These are phyloP conservation scores for Rhizomucor miehei DNA, from an alignment of 371 early-diverging fungal species.

Conservation along the genomic window DNA sequence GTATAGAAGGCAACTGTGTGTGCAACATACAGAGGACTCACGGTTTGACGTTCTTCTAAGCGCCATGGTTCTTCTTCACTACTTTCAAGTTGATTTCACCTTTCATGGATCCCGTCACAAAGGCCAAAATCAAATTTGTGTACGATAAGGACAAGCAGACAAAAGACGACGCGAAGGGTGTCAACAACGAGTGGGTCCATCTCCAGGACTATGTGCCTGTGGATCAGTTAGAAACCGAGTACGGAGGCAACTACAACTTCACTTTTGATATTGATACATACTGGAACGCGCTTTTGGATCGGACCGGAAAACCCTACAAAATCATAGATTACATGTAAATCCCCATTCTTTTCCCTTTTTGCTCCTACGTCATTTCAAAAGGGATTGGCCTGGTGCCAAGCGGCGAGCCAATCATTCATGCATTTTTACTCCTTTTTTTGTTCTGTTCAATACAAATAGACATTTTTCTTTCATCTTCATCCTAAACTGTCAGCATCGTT, in stretches of 20 bases:
- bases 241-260: conserved; percentile 60
- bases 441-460: no score
- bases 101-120: conserved; percentile 91
- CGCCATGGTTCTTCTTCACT: conserved; percentile 86
- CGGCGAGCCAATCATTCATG: no score
- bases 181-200: conserved; percentile 46
- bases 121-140: conserved; percentile 80
- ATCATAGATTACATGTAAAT: conserved; percentile 30
- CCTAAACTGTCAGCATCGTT: no score
- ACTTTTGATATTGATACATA: conserved; percentile 57
- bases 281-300: conserved; percentile 51
- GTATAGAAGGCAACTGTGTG: conserved; percentile 4
- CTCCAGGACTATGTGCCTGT: conserved; percentile 48
- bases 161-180: conserved; percentile 14
- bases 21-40: background rate
- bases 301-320: conserved; percentile 42
- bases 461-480: no score
- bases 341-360: conserved; percentile 3
- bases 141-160: conserved; percentile 27
- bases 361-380: background rate
- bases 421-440: no score
- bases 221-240: conserved; percentile 57
- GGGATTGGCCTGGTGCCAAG: no score
- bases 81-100: conserved; percentile 81
- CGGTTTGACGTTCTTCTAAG: conserved; percentile 21